These are phyloP conservation scores for Papilionanthe hybrid DNA, from an alignment of 116 monocot species.

Conservation along the genomic window DNA sequence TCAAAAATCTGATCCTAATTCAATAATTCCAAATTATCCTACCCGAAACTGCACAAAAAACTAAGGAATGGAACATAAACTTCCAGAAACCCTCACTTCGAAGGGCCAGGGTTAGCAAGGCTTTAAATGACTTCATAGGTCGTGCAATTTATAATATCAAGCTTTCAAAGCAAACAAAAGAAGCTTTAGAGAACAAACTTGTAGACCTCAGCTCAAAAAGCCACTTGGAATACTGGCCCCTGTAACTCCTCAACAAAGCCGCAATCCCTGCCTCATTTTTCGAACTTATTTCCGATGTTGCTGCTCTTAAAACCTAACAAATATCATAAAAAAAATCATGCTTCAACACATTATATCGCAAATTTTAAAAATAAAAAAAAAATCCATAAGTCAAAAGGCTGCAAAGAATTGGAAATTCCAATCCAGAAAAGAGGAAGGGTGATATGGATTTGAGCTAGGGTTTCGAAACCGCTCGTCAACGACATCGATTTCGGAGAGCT, in stretches of 20 bases:
- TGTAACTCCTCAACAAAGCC: conserved; percentile 51
- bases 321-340: background rate
- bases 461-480: conserved; percentile 57
- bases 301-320: conserved; percentile 57
- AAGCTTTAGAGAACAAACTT: background rate
- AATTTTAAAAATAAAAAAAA: conserved; percentile 32
- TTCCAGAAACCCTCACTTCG: no score
- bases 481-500: conserved; percentile 67
- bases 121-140: background rate
- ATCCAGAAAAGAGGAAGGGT: background rate
- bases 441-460: background rate
- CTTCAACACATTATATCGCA: background rate
- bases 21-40: background rate
- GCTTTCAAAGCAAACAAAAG: background rate
- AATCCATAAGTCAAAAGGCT: background rate
- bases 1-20: background rate
- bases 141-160: background rate
- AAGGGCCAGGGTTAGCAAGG: background rate
- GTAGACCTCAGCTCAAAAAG: conserved; percentile 72
- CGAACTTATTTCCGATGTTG: conserved; percentile 28
- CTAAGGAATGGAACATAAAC: background rate
- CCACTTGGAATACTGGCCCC: conserved; percentile 61
- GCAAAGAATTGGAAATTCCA: background rate
- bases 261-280: conserved; percentile 84
- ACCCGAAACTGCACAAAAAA: background rate